These are phyloP conservation scores for Scutellaria barbata DNA, from an alignment of 257 asterid species.

Conservation along the genomic window DNA sequence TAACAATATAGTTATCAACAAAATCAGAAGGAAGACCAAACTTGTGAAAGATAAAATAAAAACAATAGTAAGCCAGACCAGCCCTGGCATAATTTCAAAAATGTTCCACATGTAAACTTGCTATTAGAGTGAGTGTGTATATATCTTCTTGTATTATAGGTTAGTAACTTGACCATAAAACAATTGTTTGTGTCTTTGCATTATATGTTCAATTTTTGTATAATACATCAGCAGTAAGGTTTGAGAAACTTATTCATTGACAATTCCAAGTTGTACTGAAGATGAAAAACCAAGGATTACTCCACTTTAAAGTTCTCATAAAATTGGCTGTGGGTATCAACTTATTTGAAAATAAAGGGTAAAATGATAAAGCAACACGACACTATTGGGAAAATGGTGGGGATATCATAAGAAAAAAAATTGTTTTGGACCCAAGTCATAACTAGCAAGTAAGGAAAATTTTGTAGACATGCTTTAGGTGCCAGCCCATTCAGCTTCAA, in stretches of 20 bases:
- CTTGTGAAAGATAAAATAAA: conserved; percentile 17
- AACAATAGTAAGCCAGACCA: conserved; percentile 22
- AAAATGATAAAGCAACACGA: conserved; percentile 2
- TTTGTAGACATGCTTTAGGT: too few species aligned
- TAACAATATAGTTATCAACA: conserved; percentile 31
- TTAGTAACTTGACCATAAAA: background rate
- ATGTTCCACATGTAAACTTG: conserved; percentile 3
- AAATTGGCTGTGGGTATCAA: conserved; percentile 13
- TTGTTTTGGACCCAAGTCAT: too few species aligned
- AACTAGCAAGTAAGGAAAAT: too few species aligned
- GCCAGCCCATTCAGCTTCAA: too few species aligned
- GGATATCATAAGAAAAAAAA: too few species aligned
- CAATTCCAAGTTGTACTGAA: conserved; percentile 21
- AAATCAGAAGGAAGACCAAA: conserved; percentile 23
- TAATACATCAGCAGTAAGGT: conserved; percentile 3
- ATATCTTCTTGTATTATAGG: background rate
- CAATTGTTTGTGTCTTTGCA: background rate
- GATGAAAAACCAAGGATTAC: background rate
- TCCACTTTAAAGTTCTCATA: background rate
- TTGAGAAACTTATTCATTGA: conserved; percentile 6
- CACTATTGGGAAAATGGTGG: too few species aligned
- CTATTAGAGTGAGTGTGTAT: background rate
- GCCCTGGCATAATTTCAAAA: conserved; percentile 5
- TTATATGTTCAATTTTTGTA: conserved; percentile 6
- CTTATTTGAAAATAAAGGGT: background rate